These are phyloP conservation scores for Hypoxylon fragiforme DNA, from an alignment of 495 filamentous ascomycete genomes.

Conservation along the genomic window DNA sequence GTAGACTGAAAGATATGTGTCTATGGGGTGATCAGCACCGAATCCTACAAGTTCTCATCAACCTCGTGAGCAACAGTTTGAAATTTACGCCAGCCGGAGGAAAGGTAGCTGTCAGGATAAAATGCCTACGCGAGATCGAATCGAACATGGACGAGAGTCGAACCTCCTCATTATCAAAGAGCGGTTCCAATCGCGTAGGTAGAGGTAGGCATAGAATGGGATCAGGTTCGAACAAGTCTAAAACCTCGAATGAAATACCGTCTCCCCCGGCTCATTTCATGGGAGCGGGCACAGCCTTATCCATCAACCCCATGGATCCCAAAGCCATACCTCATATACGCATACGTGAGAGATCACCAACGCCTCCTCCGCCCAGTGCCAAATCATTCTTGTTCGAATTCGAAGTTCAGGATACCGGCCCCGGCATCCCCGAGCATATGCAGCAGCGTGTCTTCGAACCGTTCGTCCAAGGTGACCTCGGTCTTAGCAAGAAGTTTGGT, in stretches of 20 bases:
- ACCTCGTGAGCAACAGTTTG: slow-evolving; percentile 87
- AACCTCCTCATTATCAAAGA: slow-evolving; percentile 55
- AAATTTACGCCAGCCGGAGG: slow-evolving; percentile 88
- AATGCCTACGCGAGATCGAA: slow-evolving; percentile 64
- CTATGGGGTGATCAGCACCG: slow-evolving; percentile 91
- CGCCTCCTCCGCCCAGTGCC: slow-evolving; percentile 62
- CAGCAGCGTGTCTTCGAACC: slow-evolving; percentile 88
- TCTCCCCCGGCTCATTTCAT: slow-evolving; percentile 33
- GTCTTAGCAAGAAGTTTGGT: slow-evolving; percentile 85
- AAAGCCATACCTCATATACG: slow-evolving; percentile 53
- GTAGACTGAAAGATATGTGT: slow-evolving; percentile 68
- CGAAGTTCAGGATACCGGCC: slow-evolving; percentile 86
- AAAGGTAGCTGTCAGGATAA: slow-evolving; percentile 71
- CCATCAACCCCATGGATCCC: slow-evolving; percentile 62
- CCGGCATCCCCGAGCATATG: slow-evolving; percentile 78
- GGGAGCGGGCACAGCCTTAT: slow-evolving; percentile 50
- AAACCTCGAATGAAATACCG: slow-evolving; percentile 45
- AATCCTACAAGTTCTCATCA: slow-evolving; percentile 88
- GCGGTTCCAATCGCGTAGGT: slow-evolving; percentile 43
- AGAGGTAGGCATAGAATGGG: slow-evolving; percentile 49
- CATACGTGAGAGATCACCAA: slow-evolving; percentile 58
- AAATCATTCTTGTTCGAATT: slow-evolving; percentile 75
- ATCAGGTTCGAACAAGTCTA: slow-evolving; percentile 53
- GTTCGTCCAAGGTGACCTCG: slow-evolving; percentile 88
- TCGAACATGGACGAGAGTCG: slow-evolving; percentile 43